Base-by-base conservation (phyloP, 2,329 filamentous ascomycete species). In the Cyphellophora europaea region DNA sequence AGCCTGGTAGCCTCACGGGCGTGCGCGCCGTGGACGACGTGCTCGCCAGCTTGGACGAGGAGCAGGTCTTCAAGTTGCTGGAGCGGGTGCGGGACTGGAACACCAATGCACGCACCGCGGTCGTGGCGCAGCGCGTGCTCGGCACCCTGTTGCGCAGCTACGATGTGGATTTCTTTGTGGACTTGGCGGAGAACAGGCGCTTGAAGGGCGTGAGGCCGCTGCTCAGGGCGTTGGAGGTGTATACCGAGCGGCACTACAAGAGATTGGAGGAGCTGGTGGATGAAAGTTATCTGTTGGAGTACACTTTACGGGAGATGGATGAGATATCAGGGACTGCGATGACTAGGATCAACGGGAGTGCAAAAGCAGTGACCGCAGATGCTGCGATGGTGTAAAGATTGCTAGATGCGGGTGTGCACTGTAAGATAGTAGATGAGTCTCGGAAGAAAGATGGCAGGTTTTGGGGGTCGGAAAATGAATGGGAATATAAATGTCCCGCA, bases 81-180 rank as follows among this genome's bases (percentile, higher is more conserved):
- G 67, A 89, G 23, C 72, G 91, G 39, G 62, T 95, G 29, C 74
- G 93, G 30, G 91, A 98, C 61, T 98, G 91, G 91, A 98, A 98
- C 56, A 93, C 91, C 4, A 96, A 96, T 50, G 87, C 86, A 0
- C 74, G 85, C 42, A 93, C 86, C 3, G 80, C 87, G 1, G 73
- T 79, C 4, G 77, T 96, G 1, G 83, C 91, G 1, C 91, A 98
- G 60, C 76, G 80, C 19, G 79, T 98, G 11, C 63, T 98, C 5
- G 82, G 78, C 65, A 76, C 82, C 2, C 54, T 98, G 5, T 77
- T 94, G 33, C 77, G 77, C 45, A 82, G 78, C 40, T 93, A 94
- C 52, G 82, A 87, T 2, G 82, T 84, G 2, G 75, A 76, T 32
- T 76, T 80, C 38, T 75, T 96, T 38, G 79, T 86, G 2, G 76